Percentiles rank a stretch among this genome's conserved stretches.
phyloP scores from a whole-genome alignment of 768 basidiomycete species.

The Amanita jacksonii region DNA sequence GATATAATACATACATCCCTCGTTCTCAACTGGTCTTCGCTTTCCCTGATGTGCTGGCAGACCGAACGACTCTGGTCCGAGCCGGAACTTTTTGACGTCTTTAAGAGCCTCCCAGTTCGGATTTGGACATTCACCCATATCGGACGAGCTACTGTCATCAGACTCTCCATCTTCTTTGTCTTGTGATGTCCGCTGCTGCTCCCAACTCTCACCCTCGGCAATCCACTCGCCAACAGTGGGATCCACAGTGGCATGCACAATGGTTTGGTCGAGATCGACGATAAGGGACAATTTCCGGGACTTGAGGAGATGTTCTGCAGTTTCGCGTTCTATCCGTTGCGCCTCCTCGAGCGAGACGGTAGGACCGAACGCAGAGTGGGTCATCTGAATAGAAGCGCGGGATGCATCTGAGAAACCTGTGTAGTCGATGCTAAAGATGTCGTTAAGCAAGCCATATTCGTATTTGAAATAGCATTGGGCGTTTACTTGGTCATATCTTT shows the following conservation, averaged over 20 bases:
- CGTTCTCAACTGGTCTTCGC: conserved; percentile 61
- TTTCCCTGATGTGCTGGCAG: conserved; percentile 32
- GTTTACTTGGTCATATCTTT: conserved; percentile 85
- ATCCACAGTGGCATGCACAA: conserved; percentile 97
- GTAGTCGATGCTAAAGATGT: conserved; percentile 57
- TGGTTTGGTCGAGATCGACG: conserved; percentile 98
- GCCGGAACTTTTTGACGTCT: conserved; percentile 83
- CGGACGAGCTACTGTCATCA: conserved; percentile 27
- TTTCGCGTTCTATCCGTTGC: conserved; percentile 76
- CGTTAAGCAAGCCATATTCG: conserved; percentile 1
- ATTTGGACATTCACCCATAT: conserved; percentile 54
- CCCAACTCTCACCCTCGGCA: conserved; percentile 74
- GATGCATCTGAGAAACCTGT: conserved; percentile 81
- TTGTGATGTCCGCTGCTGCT: conserved; percentile 35
- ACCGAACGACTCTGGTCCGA: conserved; percentile 71
- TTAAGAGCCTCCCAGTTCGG: conserved; percentile 89
- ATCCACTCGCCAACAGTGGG: conserved; percentile 99
- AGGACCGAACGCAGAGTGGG: conserved; percentile 84
- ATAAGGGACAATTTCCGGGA: conserved; percentile 83
- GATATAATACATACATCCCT: conserved; percentile 94
- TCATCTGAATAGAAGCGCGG: conserved; percentile 88
- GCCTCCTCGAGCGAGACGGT: conserved; percentile 92
- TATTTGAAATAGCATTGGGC: conserved; percentile 11
- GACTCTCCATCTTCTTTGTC: conserved; percentile 24
- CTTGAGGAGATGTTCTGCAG: conserved; percentile 66